Evolutionary conservation across 1,284 basidiomycete genomes (phyloP), one percentile per base, ranked within the genome.

Genomic region (Cryptococcus hybrid): DNA sequence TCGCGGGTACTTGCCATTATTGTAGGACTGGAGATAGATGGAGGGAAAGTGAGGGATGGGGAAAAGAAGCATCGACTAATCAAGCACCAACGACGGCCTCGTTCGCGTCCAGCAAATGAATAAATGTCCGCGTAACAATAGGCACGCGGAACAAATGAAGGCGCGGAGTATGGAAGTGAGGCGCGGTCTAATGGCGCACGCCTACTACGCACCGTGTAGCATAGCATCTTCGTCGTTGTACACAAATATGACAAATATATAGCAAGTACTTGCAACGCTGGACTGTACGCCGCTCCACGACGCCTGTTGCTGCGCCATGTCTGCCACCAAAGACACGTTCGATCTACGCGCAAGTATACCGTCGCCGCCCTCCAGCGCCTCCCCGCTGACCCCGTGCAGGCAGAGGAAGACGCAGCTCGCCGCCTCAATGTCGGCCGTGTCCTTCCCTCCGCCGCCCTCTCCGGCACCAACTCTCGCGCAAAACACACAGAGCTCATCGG

Each of bases 341-440:
- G 40, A 42, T 42, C 40, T 42, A 12, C 40, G 40, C 40, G 40
- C 15, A 42, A 30, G 30, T 30, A 30, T 30, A 30, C 30, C 40
- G 40, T 42, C 40, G 11, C 15, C 40, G 15, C 11, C 40, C 5
- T 12, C 40, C 40, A 42, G 9, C 30, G 6, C 24, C 5, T 49
- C 35, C 13, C n/a, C n/a, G 3, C 46, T 47, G 15, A 42, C 11
- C 11, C 40, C 11, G 40, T 11, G 12, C 40, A 72, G 70, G 74
- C 74, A 0, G 73, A 74, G 46, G 74, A 74, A 54, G 74, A 76
- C 51, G 70, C 71, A 7, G 65, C 68, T 15, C 62, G 73, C 3
- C 52, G 71, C 4, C 56, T 62, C 5, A 69, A 71, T 49, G 59
- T 65, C 48, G 52, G 65, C 47, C 40, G 58, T 12, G 47, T 47